A percentile compares a stretch with the other conserved stretches of the same genome.
Conservation (phyloP, 768 basidiomycete species). For the Suillus subluteus region DNA sequence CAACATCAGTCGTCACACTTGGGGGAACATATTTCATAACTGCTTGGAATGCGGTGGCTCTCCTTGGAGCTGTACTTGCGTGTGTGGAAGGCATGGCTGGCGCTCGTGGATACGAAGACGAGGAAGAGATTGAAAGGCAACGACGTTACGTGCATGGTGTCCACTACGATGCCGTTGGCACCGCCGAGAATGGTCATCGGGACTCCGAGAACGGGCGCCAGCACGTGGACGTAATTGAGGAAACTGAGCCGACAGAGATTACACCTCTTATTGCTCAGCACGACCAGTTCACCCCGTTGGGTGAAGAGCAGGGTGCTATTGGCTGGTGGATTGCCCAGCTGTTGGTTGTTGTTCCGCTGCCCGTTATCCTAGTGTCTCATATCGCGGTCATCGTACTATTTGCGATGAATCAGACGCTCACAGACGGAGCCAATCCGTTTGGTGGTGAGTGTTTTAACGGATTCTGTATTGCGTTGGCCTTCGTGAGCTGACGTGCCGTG, state of each 20-base stretch:
- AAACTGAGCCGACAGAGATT: slow-evolving; percentile 53
- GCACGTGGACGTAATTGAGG: slow-evolving; percentile 32
- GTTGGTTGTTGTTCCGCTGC: slow-evolving; percentile 54
- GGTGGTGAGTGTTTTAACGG: slow-evolving; percentile 43
- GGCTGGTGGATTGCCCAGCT: slow-evolving; percentile 67
- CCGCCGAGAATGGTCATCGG: slow-evolving; percentile 20
- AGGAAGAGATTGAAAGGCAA: slow-evolving; percentile 12
- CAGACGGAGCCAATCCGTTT: slow-evolving; percentile 59
- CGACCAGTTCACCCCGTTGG: slow-evolving; percentile 4
- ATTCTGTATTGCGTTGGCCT: not conserved
- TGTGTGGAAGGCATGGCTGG: slow-evolving; percentile 39
- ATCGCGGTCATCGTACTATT: slow-evolving; percentile 49
- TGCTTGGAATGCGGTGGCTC: slow-evolving; percentile 52
- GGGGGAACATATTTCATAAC: slow-evolving; percentile 63
- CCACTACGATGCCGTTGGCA: slow-evolving; percentile 31
- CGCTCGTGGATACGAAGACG: slow-evolving; percentile 17
- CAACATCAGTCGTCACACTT: slow-evolving; percentile 48
- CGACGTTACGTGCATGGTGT: slow-evolving; percentile 19
- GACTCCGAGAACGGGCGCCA: slow-evolving; percentile 15
- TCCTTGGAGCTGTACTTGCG: slow-evolving; percentile 44
- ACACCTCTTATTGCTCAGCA: slow-evolving; percentile 55
- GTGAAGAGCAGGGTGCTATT: slow-evolving; percentile 24
- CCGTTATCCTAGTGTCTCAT: slow-evolving; percentile 56
- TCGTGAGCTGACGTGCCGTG: slow-evolving; percentile 7
- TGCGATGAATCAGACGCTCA: slow-evolving; percentile 58